A percentile compares a stretch with the other conserved stretches of the same genome.
phyloP scores from a whole-genome alignment of 257 asterid genomes.

The Fraxinus pennsylvanica region DNA sequence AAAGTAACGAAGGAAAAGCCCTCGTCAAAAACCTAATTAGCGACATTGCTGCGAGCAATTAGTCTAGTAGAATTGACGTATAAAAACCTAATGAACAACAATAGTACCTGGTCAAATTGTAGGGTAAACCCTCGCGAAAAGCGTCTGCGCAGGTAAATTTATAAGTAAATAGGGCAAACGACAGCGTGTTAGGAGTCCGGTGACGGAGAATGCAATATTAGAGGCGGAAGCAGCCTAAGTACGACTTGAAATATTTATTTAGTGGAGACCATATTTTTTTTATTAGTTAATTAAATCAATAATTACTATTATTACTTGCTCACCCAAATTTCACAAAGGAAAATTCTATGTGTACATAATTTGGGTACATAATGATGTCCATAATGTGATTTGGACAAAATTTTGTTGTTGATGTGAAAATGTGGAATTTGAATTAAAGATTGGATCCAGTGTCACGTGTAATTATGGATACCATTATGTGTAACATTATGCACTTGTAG shows the following conservation, averaged over 20 bases:
- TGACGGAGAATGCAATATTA: background rate
- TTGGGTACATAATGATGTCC: too few species aligned
- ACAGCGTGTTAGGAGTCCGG: background rate
- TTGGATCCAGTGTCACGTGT: too few species aligned
- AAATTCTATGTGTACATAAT: too few species aligned
- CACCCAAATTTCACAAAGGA: too few species aligned
- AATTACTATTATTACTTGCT: too few species aligned
- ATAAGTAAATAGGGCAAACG: background rate
- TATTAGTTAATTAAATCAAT: too few species aligned
- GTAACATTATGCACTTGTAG: too few species aligned
- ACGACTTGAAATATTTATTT: too few species aligned
- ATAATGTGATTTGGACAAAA: too few species aligned
- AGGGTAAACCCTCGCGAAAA: background rate
- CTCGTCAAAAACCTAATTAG: background rate
- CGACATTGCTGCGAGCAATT: background rate
- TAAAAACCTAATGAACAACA: background rate
- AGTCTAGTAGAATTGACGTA: background rate
- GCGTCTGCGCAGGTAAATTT: background rate
- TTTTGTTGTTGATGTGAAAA: too few species aligned
- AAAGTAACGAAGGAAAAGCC: background rate
- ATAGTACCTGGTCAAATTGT: background rate
- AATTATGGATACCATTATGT: too few species aligned
- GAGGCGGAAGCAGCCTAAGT: background rate
- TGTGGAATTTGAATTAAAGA: too few species aligned
- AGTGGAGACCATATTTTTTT: background rate